Percentiles rank a stretch among this genome's conserved stretches.
Evolutionary conservation across 352 stramenopile species (phyloP).

Genomic region (Globisporangium heterothallicum): DNA sequence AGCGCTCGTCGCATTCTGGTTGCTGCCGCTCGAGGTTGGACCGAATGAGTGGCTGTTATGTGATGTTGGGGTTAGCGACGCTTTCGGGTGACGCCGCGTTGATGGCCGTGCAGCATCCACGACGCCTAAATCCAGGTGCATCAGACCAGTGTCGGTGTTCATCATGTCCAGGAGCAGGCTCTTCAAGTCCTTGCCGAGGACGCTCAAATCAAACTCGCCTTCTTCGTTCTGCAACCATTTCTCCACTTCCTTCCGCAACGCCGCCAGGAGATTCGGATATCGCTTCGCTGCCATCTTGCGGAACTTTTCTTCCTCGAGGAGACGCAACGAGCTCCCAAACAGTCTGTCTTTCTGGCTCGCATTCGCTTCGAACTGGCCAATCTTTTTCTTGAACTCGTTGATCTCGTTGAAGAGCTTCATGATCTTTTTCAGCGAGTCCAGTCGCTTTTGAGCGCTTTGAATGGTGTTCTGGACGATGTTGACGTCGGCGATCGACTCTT

Average conservation of each 20-base stretch:
- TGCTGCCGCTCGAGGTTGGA: slow-evolving; percentile 8
- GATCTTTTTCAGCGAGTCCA: slow-evolving; percentile 76
- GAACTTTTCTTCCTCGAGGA: slow-evolving; percentile 77
- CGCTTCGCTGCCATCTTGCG: slow-evolving; percentile 67
- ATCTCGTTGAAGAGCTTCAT: slow-evolving; percentile 71
- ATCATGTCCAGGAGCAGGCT: slow-evolving; percentile 73
- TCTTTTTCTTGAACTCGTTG: slow-evolving; percentile 67
- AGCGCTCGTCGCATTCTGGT: slow-evolving; percentile 13
- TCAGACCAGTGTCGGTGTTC: slow-evolving; percentile 75
- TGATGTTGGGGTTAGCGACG: slow-evolving; percentile 20
- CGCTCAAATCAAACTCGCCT: slow-evolving; percentile 61
- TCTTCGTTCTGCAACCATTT: slow-evolving; percentile 74
- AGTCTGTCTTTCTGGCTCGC: slow-evolving; percentile 70
- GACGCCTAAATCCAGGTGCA: slow-evolving; percentile 74
- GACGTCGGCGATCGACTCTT: slow-evolving; percentile 38
- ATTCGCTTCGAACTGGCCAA: slow-evolving; percentile 64
- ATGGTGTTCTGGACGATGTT: slow-evolving; percentile 39
- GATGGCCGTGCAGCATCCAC: slow-evolving; percentile 29
- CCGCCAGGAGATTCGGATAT: slow-evolving; percentile 46
- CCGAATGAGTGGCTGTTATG: slow-evolving; percentile 14
- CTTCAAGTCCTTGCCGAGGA: slow-evolving; percentile 74
- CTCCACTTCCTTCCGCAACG: slow-evolving; percentile 57
- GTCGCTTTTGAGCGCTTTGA: slow-evolving; percentile 41
- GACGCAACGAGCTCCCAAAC: slow-evolving; percentile 61
- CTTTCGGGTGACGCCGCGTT: slow-evolving; percentile 29